A percentile compares a stretch with the other conserved stretches of the same genome.
Conservation (phyloP, 805 yeast genomes). For the Candida ipomoeae region DNA sequence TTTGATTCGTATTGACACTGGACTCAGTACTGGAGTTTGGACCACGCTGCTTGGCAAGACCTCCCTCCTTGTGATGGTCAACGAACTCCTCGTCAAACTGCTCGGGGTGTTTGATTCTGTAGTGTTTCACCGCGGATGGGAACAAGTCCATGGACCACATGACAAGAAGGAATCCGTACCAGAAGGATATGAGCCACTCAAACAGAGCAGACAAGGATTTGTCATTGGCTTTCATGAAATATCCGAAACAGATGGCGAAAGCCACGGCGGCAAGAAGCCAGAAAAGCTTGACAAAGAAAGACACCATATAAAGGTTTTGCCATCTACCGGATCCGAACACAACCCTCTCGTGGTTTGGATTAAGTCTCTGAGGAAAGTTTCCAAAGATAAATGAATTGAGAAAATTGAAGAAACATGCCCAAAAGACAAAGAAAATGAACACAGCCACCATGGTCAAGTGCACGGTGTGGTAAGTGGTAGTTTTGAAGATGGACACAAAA, state of each 20-base stretch:
- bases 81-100: slow-evolving; percentile 17
- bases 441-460: slow-evolving; percentile 68
- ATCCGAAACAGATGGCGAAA: slow-evolving; percentile 69
- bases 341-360: slow-evolving; percentile 38
- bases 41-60: not conserved
- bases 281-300: slow-evolving; percentile 49
- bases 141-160: slow-evolving; percentile 66
- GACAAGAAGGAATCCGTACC: slow-evolving; percentile 69
- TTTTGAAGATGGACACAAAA: slow-evolving; percentile 70
- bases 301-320: slow-evolving; percentile 42
- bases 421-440: slow-evolving; percentile 64
- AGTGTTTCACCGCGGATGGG: slow-evolving; percentile 49
- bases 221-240: slow-evolving; percentile 28
- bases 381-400: slow-evolving; percentile 38
- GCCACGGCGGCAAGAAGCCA: slow-evolving; percentile 68
- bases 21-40: not conserved
- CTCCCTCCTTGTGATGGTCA: slow-evolving; percentile 16
- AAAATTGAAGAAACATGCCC: slow-evolving; percentile 40
- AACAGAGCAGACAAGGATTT: slow-evolving; percentile 54
- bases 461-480: slow-evolving; percentile 51
- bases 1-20: not conserved
- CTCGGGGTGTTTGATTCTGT: slow-evolving; percentile 28
- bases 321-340: slow-evolving; percentile 35
- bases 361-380: slow-evolving; percentile 31
- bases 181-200: slow-evolving; percentile 87